phyloP scores from a whole-genome alignment of 2,329 filamentous ascomycete genomes.

The Phaeosphaeriaceae sp. region DNA sequence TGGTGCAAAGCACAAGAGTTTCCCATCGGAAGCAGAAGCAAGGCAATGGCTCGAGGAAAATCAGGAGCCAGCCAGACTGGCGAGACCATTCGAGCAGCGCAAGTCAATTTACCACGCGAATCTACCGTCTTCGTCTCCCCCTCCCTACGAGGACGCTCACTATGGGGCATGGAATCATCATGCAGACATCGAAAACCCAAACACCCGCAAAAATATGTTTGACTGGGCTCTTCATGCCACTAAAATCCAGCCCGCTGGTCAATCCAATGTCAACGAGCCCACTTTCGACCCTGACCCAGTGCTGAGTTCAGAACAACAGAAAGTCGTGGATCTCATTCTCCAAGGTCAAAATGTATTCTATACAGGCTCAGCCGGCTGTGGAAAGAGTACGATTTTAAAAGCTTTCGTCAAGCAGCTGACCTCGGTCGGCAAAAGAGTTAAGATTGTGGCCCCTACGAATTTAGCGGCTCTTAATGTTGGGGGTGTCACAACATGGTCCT shows the following conservation, averaged over 20 bases:
- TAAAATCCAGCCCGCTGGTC: neutral
- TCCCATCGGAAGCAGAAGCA: conserved; percentile 68
- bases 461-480: conserved; percentile 65
- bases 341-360: conserved; percentile 68
- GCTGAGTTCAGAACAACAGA: conserved; percentile 53
- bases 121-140: neutral
- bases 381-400: conserved; percentile 65
- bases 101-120: neutral
- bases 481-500: conserved; percentile 65
- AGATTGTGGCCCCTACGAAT: conserved; percentile 67
- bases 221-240: neutral
- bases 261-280: neutral
- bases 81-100: neutral
- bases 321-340: conserved; percentile 60
- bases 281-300: neutral
- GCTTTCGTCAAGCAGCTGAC: conserved; percentile 55
- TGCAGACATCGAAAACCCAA: neutral
- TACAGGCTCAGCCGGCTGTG: conserved; percentile 69
- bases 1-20: conserved; percentile 64
- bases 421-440: conserved; percentile 49
- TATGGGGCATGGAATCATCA: neutral
- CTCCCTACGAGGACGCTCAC: neutral
- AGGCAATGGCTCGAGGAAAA: conserved; percentile 72
- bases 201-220: neutral
- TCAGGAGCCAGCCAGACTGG: neutral